Evolutionary conservation across 495 filamentous ascomycete species (phyloP).

Genomic region (Penicillium herquei): DNA sequence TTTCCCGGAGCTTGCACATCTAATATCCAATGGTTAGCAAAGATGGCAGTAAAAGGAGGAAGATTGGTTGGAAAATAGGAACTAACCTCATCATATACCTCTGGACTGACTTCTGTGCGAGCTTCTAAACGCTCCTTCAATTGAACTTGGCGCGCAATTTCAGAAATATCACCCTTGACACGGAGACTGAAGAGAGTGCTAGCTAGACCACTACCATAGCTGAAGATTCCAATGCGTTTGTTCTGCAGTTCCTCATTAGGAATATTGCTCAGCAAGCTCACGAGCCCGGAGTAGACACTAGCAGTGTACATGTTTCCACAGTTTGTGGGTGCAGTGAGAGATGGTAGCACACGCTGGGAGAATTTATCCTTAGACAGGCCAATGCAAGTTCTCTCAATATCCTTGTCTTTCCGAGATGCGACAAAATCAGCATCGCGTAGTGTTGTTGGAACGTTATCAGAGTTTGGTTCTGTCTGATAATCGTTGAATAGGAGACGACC

Average conservation of each 20-base stretch:
- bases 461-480: slow-evolving; percentile 53
- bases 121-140: slow-evolving; percentile 62
- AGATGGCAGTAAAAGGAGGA: too few relatives aligned
- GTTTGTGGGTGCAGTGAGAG: too few relatives aligned
- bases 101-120: slow-evolving; percentile 64
- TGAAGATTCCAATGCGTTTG: slow-evolving; percentile 74
- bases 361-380: not conserved
- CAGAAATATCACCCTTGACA: slow-evolving; percentile 62
- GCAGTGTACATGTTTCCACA: slow-evolving; percentile 21
- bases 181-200: slow-evolving; percentile 72
- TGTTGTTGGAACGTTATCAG: not conserved
- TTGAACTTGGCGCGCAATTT: slow-evolving; percentile 60
- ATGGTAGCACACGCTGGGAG: too few relatives aligned
- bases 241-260: slow-evolving; percentile 61
- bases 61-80: too few relatives aligned
- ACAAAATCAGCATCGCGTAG: slow-evolving; percentile 1
- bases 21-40: not conserved
- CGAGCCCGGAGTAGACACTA: slow-evolving; percentile 11
- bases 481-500: slow-evolving; percentile 97
- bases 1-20: not conserved
- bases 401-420: slow-evolving; percentile 5
- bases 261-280: slow-evolving; percentile 14
- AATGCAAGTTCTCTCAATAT: slow-evolving; percentile 3
- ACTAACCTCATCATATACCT: slow-evolving; percentile 69
- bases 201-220: slow-evolving; percentile 81